Percentiles rank a stretch among this genome's conserved stretches.
These are phyloP conservation scores for Abelmoschus esculentus DNA, from an alignment of 345 rosid species.

Conservation along the genomic window DNA sequence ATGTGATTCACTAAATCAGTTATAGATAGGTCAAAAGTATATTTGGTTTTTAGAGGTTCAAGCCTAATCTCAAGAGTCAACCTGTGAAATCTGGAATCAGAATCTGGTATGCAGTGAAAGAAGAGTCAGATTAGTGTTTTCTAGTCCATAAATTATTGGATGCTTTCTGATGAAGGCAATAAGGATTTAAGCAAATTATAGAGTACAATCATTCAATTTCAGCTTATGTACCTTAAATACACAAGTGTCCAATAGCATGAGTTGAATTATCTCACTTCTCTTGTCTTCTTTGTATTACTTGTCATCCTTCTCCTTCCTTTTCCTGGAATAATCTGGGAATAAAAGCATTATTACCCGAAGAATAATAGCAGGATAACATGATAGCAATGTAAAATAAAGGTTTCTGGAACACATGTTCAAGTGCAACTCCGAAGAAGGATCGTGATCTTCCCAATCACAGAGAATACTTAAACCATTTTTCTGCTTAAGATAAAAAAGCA, in stretches of 20 bases:
- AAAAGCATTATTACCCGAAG: neutral
- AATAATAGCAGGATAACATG: neutral
- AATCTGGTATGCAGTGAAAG: neutral
- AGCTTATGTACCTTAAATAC: too few species aligned
- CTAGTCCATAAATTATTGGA: neutral
- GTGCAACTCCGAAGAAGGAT: neutral
- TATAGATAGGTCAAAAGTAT: neutral
- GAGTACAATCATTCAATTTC: too few species aligned
- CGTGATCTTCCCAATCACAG: neutral
- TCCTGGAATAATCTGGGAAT: neutral
- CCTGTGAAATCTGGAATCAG: neutral
- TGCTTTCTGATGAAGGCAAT: too few species aligned
- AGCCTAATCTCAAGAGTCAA: too few species aligned
- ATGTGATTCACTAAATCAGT: neutral
- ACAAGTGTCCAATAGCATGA: too few species aligned
- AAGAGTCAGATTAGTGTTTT: neutral
- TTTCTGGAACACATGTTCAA: neutral
- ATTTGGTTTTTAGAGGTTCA: too few species aligned
- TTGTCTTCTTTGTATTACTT: neutral
- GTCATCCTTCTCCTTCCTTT: neutral
- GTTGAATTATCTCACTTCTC: neutral
- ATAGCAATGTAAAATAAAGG: neutral
- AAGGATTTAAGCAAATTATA: too few species aligned
- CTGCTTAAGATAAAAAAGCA: neutral
- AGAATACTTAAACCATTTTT: neutral